Evolutionary conservation across 352 stramenopile genomes (phyloP).

Genomic region (Globisporangium canariense): DNA sequence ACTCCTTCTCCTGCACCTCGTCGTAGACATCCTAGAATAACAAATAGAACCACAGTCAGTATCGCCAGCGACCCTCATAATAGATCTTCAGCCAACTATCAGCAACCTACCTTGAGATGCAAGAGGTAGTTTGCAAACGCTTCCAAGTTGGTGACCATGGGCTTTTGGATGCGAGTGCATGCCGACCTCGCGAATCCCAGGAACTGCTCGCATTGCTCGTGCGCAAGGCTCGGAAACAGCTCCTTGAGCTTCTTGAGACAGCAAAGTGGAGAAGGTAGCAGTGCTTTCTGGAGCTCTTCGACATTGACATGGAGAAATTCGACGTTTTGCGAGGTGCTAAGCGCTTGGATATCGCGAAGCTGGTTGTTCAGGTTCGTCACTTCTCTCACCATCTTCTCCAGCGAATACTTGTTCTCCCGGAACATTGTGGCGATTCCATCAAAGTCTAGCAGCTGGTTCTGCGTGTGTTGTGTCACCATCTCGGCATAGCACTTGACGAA

Average conservation of each 20-base stretch:
- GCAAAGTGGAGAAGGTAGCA: slow-evolving; percentile 37
- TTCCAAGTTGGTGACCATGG: slow-evolving; percentile 25
- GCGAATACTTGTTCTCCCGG: slow-evolving; percentile 36
- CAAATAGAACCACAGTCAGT: background rate
- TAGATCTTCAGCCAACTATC: slow-evolving; percentile 13
- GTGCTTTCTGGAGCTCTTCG: slow-evolving; percentile 27
- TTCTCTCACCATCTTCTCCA: slow-evolving; percentile 40
- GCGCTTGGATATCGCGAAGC: slow-evolving; percentile 19
- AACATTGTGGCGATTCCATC: slow-evolving; percentile 40
- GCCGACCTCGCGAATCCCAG: slow-evolving; percentile 34
- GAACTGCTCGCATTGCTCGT: slow-evolving; percentile 48
- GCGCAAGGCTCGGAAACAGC: slow-evolving; percentile 36
- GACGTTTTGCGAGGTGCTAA: slow-evolving; percentile 22
- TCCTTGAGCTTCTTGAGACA: slow-evolving; percentile 38
- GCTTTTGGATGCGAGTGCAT: slow-evolving; percentile 48
- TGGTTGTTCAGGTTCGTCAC: slow-evolving; percentile 34
- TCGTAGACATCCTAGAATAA: slow-evolving; percentile 40
- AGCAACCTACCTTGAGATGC: slow-evolving; percentile 35
- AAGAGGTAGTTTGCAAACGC: slow-evolving; percentile 53
- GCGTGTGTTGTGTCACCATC: slow-evolving; percentile 29
- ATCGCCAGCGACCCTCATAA: background rate
- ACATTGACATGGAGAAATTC: slow-evolving; percentile 51
- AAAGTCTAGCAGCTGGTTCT: slow-evolving; percentile 51
- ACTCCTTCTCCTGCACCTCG: slow-evolving; percentile 40
- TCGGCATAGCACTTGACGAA: slow-evolving; percentile 35